A percentile compares a stretch with the other conserved stretches of the same genome.
These are phyloP conservation scores for Calycina marina DNA, from an alignment of 2,329 filamentous ascomycete genomes.

Conservation along the genomic window DNA sequence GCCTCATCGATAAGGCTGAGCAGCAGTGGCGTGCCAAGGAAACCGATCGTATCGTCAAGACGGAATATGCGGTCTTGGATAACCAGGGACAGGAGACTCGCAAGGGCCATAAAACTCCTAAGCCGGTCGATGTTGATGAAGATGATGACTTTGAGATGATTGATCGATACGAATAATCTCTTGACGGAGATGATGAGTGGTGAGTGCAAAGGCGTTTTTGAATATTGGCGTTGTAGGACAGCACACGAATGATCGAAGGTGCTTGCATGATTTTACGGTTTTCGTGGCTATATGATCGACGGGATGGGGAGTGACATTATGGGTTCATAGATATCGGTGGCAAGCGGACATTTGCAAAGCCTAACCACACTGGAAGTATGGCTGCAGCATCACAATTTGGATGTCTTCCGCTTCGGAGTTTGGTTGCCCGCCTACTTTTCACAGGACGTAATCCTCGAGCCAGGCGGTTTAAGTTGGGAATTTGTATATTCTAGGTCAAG, in stretches of 20 bases:
- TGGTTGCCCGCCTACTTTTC: no score
- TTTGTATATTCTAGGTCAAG: no score
- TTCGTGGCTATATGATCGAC: background rate
- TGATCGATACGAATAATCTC: constrained; percentile 12
- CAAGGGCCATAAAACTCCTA: constrained; percentile 15
- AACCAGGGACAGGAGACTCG: constrained; percentile 17
- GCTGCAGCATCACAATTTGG: constrained; percentile 1
- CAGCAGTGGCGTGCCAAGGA: constrained; percentile 19
- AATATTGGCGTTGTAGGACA: background rate
- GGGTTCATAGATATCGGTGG: background rate
- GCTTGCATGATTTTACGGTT: background rate
- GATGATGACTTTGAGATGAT: constrained; percentile 23
- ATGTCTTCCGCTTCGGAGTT: no score
- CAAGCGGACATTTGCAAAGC: constrained; percentile 2
- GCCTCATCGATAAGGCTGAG: constrained; percentile 21
- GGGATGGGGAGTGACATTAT: background rate
- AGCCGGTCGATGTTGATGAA: constrained; percentile 13
- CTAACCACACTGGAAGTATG: constrained; percentile 3
- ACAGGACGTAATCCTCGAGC: no score
- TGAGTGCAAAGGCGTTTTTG: background rate
- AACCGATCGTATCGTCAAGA: constrained; percentile 21
- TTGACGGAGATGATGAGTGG: background rate
- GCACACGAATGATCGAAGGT: background rate
- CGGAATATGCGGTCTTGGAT: constrained; percentile 23
- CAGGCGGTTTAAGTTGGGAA: no score